Percentiles rank a stretch among this genome's conserved stretches.
Conservation (phyloP, 2,329 filamentous ascomycete genomes). For the Tothia fuscella region DNA sequence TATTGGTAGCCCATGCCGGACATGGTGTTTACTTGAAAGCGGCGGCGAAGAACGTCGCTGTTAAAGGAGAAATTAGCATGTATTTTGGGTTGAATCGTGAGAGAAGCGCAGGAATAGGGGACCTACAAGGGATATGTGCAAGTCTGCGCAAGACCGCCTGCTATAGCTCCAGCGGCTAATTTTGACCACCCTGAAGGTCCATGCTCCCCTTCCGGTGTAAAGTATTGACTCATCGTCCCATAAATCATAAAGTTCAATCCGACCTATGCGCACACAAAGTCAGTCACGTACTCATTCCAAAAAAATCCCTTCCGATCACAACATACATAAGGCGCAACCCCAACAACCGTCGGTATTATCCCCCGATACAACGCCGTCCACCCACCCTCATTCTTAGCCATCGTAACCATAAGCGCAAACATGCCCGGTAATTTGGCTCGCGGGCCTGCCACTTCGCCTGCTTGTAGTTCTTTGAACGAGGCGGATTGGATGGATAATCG, state of each 20-base stretch:
- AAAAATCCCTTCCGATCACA: conserved; percentile 28
- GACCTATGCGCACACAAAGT: too few species aligned
- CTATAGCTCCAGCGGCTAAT: conserved; percentile 78
- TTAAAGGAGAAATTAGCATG: conserved; percentile 2
- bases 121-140: conserved; percentile 96
- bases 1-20: conserved; percentile 96
- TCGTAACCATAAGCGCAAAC: conserved; percentile 68
- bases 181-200: conserved; percentile 73
- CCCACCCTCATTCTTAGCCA: conserved; percentile 90
- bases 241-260: conserved; percentile 99
- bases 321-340: conserved; percentile 94
- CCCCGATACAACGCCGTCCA: conserved; percentile 79
- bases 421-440: conserved; percentile 67
- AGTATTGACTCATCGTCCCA: conserved; percentile 69
- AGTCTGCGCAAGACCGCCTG: conserved; percentile 92
- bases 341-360: conserved; percentile 85
- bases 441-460: conserved; percentile 32
- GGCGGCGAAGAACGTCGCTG: conserved; percentile 79
- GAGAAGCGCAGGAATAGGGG: background rate
- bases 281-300: too few species aligned
- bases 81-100: background rate
- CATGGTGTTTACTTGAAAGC: conserved; percentile 99
- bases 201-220: conserved; percentile 79
- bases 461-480: conserved; percentile 67
- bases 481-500: conserved; percentile 92